These are phyloP conservation scores for Neospermospora avenae DNA, from an alignment of 2,329 filamentous ascomycete genomes.

Conservation along the genomic window DNA sequence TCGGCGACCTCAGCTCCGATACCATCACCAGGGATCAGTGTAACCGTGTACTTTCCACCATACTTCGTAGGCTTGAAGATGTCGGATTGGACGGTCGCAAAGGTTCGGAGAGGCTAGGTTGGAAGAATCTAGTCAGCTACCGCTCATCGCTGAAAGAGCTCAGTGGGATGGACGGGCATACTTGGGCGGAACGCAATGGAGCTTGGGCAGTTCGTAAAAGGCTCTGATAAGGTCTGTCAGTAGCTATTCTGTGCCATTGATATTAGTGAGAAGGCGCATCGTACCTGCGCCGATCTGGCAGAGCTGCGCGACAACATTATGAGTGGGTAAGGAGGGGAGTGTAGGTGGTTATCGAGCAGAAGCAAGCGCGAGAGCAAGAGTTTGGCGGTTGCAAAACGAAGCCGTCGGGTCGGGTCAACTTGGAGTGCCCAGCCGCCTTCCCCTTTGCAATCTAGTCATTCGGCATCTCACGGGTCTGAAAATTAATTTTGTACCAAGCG, in stretches of 20 bases:
- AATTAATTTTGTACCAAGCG: not conserved
- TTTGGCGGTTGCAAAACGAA: slow-evolving; percentile 12
- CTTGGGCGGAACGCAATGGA: slow-evolving; percentile 26
- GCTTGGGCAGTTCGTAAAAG: slow-evolving; percentile 34
- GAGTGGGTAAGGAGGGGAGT: slow-evolving; percentile 17
- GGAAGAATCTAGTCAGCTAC: slow-evolving; percentile 3
- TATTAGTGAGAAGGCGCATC: slow-evolving; percentile 17
- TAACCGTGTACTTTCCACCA: slow-evolving; percentile 98
- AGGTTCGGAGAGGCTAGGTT: slow-evolving; percentile 34
- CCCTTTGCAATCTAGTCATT: slow-evolving; percentile 3
- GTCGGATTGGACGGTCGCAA: slow-evolving; percentile 85
- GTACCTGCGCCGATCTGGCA: slow-evolving; percentile 45
- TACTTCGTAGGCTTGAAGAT: slow-evolving; percentile 98
- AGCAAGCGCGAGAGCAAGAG: not conserved
- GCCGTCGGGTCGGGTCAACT: slow-evolving; percentile 3
- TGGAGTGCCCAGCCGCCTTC: slow-evolving; percentile 4
- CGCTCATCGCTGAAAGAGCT: slow-evolving; percentile 1
- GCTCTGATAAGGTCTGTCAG: slow-evolving; percentile 34
- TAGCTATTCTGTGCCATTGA: slow-evolving; percentile 29
- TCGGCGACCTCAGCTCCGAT: slow-evolving; percentile 97
- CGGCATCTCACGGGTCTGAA: slow-evolving; percentile 7
- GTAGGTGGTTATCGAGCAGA: slow-evolving; percentile 14
- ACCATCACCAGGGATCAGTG: slow-evolving; percentile 96
- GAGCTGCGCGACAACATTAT: slow-evolving; percentile 36
- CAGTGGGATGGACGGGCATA: slow-evolving; percentile 9